Evolutionary conservation across 140 eudicot genomes (phyloP), one percentile per base, ranked within the genome.

Genomic region (Cichorium intybus): DNA sequence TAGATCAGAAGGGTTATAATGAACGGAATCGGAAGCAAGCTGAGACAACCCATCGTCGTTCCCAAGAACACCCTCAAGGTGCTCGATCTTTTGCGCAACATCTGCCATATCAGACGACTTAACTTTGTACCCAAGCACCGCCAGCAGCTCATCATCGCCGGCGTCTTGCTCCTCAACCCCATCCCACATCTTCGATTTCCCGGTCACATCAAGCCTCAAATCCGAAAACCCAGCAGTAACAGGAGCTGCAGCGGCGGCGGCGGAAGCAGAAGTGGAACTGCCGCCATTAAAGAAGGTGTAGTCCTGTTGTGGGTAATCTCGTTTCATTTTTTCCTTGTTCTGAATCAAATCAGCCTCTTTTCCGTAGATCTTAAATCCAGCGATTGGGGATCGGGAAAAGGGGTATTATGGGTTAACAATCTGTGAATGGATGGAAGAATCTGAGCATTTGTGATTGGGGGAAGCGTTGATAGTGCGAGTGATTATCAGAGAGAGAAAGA

Each of bases 1-100:
- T 0, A 91, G 80, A 83, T 91, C 90, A 2, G 97, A 87, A 2
- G 96, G 97, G 41, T 90, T 91, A 28, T 84, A 80, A 18, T 91
- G 96, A 39, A 82, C 91, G 15, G 89, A 80, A 3, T 87, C 90
- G 0, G 87, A 81, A 6, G 75, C 94, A 0, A 85, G 51, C 6
- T 82, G 82, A 2, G 95, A 76, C 0, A 87, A 39, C 2, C 77
- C 84, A n/a, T 80, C 88, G 37, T 76, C 80, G 79, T 74, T 74
- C 1, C 82, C 82, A 74, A 91, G 69, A 2, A 64, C 87, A 56
- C 79, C 75, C 11, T 91, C 97, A 2, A 91, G 80, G 59, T 84
- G 92, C 37, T 85, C 82, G 11, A 91, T 68, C 69, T 85, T 92
- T 50, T 82, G 95, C 0, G 97, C 97, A 2, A 91, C 96, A 2